Conservation (phyloP, 768 basidiomycete species). For the Fomitopsis pulvina region DNA sequence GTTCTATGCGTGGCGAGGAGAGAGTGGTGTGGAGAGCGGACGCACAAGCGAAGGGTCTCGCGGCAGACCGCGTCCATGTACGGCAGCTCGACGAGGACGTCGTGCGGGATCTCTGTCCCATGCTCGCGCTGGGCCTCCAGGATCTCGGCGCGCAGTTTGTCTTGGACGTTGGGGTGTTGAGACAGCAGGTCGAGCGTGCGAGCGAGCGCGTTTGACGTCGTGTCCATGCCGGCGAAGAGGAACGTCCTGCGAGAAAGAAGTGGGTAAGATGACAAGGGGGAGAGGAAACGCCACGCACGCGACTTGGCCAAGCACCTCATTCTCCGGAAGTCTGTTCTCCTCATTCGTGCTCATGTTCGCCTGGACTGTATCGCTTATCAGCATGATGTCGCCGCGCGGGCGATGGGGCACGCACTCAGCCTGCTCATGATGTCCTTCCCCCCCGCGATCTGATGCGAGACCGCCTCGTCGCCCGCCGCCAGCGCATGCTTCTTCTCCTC, state of each 20-base stretch:
- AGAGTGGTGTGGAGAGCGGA: background rate
- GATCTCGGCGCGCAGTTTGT: too few relatives aligned
- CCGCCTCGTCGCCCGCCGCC: slow-evolving; percentile 13
- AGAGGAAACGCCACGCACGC: background rate
- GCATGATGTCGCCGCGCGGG: background rate
- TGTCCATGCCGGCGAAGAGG: too few relatives aligned
- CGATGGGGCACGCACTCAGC: slow-evolving; percentile 12
- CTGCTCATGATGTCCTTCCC: slow-evolving; percentile 25
- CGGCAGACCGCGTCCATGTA: slow-evolving; percentile 61
- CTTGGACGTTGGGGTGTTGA: too few relatives aligned
- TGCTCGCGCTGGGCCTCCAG: slow-evolving; percentile 9
- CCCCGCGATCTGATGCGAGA: slow-evolving; percentile 12
- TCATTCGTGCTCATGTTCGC: slow-evolving; percentile 1
- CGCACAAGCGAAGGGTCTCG: slow-evolving; percentile 50
- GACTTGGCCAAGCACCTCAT: slow-evolving; percentile 4
- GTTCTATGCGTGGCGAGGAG: background rate
- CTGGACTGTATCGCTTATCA: slow-evolving; percentile 2
- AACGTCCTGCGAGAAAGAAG: slow-evolving; percentile 2
- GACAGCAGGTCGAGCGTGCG: too few relatives aligned
- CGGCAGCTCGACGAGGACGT: slow-evolving; percentile 28
- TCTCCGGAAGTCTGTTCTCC: background rate
- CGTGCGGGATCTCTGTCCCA: slow-evolving; percentile 26
- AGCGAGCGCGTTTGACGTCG: too few relatives aligned
- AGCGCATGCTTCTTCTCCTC: slow-evolving; percentile 15
- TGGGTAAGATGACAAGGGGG: background rate